Conservation (phyloP, 2,329 filamentous ascomycete species). For the Exophiala aquamarina region DNA sequence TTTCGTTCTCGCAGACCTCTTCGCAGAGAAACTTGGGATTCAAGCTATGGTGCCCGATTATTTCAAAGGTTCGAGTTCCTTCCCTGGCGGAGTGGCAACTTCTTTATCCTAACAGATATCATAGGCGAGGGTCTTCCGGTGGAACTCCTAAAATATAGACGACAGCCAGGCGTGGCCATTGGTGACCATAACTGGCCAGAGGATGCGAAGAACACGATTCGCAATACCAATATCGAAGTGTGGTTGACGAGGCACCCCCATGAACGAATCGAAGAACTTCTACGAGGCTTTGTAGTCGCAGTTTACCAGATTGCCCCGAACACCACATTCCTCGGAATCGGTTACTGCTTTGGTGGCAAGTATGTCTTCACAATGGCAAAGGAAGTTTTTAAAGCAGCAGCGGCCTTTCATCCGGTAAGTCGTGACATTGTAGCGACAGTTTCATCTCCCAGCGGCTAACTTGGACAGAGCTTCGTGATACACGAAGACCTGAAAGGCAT, state of each 20-base stretch:
- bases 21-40: conserved; percentile 3
- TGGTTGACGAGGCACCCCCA: conserved; percentile 2
- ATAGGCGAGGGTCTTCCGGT: conserved; percentile 6
- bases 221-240: not conserved
- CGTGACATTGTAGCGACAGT: no score
- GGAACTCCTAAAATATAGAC: conserved; percentile 5
- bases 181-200: conserved; percentile 13
- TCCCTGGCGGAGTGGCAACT: no score
- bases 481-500: conserved; percentile 3
- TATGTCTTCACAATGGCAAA: conserved; percentile 7
- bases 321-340: conserved; percentile 1
- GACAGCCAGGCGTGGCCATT: not conserved
- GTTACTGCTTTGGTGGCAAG: conserved; percentile 17
- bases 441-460: not conserved
- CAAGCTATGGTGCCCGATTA: conserved; percentile 10
- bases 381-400: not conserved
- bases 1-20: conserved; percentile 7
- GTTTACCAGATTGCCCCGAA: not conserved
- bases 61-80: conserved; percentile 5
- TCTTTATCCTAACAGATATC: not conserved
- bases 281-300: not conserved
- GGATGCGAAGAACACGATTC: conserved; percentile 1
- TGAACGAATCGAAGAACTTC: not conserved
- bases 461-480: conserved; percentile 7
- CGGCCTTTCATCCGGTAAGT: conserved; percentile 3